Conservation (phyloP, 345 rosid species). For the Arabis alpina region DNA sequence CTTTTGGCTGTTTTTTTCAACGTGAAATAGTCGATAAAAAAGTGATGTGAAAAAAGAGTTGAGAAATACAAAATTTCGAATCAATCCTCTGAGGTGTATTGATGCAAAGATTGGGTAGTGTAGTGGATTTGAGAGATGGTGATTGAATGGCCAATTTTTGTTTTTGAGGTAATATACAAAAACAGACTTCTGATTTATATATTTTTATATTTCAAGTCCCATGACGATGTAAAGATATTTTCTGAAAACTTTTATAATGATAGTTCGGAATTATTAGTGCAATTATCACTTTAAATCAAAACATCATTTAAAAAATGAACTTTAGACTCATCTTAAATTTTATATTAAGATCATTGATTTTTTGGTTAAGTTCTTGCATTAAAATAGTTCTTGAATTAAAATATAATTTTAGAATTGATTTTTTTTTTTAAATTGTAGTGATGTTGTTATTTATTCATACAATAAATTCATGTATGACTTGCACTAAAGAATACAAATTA, state of each 20-base stretch:
- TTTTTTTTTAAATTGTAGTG: too few relatives aligned
- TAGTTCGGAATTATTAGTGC: background rate
- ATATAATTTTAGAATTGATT: too few relatives aligned
- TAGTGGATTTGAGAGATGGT: constrained; percentile 37
- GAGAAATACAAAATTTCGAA: constrained; percentile 6
- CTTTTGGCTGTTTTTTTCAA: background rate
- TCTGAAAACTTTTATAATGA: background rate
- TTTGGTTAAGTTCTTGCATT: too few relatives aligned
- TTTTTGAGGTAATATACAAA: constrained; percentile 27
- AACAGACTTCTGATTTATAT: background rate
- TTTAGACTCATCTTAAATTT: too few relatives aligned
- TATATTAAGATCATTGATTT: too few relatives aligned
- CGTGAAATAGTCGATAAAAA: constrained; percentile 7
- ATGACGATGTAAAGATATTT: constrained; percentile 13
- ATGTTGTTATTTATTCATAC: too few relatives aligned
- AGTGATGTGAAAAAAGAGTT: too few relatives aligned
- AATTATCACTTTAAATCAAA: background rate
- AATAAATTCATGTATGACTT: too few relatives aligned
- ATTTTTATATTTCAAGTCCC: constrained; percentile 20
- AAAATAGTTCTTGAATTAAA: too few relatives aligned
- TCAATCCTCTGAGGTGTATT: constrained; percentile 5
- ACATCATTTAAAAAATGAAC: too few relatives aligned
- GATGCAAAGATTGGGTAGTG: constrained; percentile 24
- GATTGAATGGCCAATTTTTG: constrained; percentile 25
- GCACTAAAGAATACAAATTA: too few relatives aligned